phyloP scores from a whole-genome alignment of 176 grass and related monocot species.

The Stipa capillata region DNA sequence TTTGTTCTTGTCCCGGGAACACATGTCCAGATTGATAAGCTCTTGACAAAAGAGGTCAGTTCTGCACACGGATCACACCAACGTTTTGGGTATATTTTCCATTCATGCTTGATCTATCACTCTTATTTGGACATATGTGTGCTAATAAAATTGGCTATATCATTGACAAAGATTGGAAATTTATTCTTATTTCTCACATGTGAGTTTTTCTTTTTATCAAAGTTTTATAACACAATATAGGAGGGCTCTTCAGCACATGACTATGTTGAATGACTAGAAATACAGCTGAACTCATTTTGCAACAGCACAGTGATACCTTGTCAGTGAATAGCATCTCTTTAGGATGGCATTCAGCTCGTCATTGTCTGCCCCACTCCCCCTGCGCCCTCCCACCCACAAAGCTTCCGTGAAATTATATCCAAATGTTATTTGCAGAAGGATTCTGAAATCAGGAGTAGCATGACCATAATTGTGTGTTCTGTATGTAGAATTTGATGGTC shows the following conservation, averaged over 20 bases:
- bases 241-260: background rate
- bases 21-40: conserved; percentile 77
- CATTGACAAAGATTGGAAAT: background rate
- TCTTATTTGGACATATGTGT: background rate
- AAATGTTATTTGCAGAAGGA: background rate
- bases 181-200: background rate
- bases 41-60: conserved; percentile 70
- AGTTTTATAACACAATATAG: background rate
- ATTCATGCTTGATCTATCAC: background rate
- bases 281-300: background rate
- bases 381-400: no score
- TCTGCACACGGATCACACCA: background rate
- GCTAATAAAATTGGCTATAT: background rate
- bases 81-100: background rate
- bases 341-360: background rate
- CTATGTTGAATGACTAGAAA: background rate
- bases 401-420: background rate
- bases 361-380: background rate
- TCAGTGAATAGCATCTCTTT: background rate
- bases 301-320: background rate
- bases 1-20: conserved; percentile 91
- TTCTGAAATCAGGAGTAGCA: background rate
- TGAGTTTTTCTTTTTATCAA: background rate
- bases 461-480: background rate
- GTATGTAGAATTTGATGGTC: background rate